Evolutionary conservation across 805 yeast genomes (phyloP), one percentile per base, ranked within the genome.

Genomic region (Starmerella powellii): DNA sequence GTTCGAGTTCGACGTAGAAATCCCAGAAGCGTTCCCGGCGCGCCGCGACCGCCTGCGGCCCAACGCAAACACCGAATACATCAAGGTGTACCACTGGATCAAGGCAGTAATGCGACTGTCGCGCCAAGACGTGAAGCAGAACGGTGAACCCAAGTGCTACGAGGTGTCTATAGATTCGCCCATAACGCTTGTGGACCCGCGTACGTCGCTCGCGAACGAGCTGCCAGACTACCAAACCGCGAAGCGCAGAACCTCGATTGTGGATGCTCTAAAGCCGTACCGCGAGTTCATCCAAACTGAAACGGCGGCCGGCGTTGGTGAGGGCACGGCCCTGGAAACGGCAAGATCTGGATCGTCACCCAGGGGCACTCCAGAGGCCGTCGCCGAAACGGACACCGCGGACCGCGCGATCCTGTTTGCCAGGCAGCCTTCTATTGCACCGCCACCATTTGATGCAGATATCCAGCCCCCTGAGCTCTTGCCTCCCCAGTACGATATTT

Each of bases 161-260:
- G 99, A 91, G 63, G 82, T 91, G 34, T 78, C 85, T 45, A 88
- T 91, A 43, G 99, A 91, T 61, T 83, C 95, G 2, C 98, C 98
- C 3, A 77, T 91, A 46, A 93, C 82, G 55, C 68, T 91, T 4
- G 64, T 87, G 38, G 77, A 87, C 37, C 75, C 79, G 6, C 63
- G 95, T 48, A 64, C 65, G 3, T 38, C 45, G 23, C 56, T 56
- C 3, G 60, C 61, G 34, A 51, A 58, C 36, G 52, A 56, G n/a
- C 55, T 66, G 20, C 70, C 70, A 2, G 59, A 58, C 10, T 66
- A 66, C 50, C 23, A 34, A 8, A 34, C 42, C 10, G 40, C 37
- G 3, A 8, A 20, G 4, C 27, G 26, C n/a, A 20, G 26, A 13
- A 31, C 32, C 2, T 31, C 35, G 18, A 37, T 47, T 17, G 37